Percentiles rank a stretch among this genome's conserved stretches.
Evolutionary conservation across 139 green algal genomes (phyloP).

Genomic region (Chlorella sp.): DNA sequence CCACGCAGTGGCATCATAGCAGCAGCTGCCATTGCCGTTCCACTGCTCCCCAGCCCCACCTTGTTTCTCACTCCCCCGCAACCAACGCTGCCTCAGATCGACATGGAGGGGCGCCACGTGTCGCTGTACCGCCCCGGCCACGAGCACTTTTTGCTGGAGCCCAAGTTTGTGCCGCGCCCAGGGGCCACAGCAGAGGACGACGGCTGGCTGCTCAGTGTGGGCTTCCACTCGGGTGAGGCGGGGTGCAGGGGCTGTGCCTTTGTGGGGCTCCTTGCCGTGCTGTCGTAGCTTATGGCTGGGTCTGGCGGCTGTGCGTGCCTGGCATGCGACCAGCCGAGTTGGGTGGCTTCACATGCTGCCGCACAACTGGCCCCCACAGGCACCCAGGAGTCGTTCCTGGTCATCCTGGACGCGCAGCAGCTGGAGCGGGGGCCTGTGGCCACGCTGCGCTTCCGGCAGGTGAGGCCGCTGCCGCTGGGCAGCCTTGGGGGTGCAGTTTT

Average conservation of each 20-base stretch:
- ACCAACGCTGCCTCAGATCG: slow-evolving; percentile 18
- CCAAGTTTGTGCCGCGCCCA: slow-evolving; percentile 69
- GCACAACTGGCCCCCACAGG: slow-evolving; percentile 22
- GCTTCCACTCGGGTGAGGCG: slow-evolving; percentile 60
- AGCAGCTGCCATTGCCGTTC: neutral
- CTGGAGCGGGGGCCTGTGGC: slow-evolving; percentile 54
- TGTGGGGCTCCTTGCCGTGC: too few species aligned
- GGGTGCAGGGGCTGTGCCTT: neutral
- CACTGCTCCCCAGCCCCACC: neutral
- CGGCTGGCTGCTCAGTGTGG: slow-evolving; percentile 71
- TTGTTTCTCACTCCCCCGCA: too few species aligned
- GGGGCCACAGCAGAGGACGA: slow-evolving; percentile 60
- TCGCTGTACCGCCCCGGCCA: slow-evolving; percentile 48
- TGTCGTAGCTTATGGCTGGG: neutral
- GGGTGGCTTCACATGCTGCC: neutral
- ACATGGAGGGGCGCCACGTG: slow-evolving; percentile 28
- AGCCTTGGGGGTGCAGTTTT: neutral
- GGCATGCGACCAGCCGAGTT: neutral
- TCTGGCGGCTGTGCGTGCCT: neutral
- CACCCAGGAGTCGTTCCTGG: slow-evolving; percentile 25
- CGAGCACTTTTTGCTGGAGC: slow-evolving; percentile 64
- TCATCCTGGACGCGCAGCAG: slow-evolving; percentile 59
- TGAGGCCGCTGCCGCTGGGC: neutral
- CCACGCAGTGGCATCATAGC: neutral
- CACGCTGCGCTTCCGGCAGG: slow-evolving; percentile 26